Base-by-base conservation (phyloP, 805 yeast species). In the Nakazawaea wyomingensis region DNA sequence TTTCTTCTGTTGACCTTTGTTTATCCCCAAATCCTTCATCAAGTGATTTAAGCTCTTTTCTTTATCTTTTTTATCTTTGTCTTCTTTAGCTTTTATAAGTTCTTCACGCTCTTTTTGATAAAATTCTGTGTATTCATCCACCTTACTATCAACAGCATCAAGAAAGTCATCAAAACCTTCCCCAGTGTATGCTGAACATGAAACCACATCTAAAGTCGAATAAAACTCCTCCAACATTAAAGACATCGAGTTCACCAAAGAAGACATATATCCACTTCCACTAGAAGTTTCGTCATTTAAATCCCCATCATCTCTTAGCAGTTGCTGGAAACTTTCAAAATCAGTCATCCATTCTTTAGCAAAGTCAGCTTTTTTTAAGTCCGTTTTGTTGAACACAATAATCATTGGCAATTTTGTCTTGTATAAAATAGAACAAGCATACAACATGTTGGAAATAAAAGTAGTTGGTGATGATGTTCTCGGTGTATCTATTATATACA, bases 301-400 rank as follows among this genome's bases (percentile, higher is more conserved):
- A 37, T 85, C 89, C 47, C 80, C 79, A 58, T 83, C 84, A 26
- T 71, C 69, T 49, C 72, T 71, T 44, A 91, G 66, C 1, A 95
- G 95, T 18, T 64, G 66, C 62, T 91, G 98, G 69, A 93, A 93
- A 13, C 79, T 72, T 61, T 91, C 97, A 61, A 93, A 93, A 64
- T 93, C 99, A 2, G 82, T 77, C 97, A 93, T 88, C 99, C 99
- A 93, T 51, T 87, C 95, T 56, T 79, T 81, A 18, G 96, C 97
- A 65, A 90, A 89, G 39, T 76, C 82, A 0, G 95, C 86, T 46
- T 83, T 82, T 52, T 82, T 70, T 4, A 85, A 90, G 65, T 93
- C 99, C 2, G 93, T 85, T 65, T 93, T 93, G 67, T 93, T 93
- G 71, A 93, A 93, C 1, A 93, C 99, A 21, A 93, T 74, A 54